Evolutionary conservation across 768 basidiomycete genomes (phyloP), one percentile per base, ranked within the genome.

Genomic region (Tulasnella sp.): DNA sequence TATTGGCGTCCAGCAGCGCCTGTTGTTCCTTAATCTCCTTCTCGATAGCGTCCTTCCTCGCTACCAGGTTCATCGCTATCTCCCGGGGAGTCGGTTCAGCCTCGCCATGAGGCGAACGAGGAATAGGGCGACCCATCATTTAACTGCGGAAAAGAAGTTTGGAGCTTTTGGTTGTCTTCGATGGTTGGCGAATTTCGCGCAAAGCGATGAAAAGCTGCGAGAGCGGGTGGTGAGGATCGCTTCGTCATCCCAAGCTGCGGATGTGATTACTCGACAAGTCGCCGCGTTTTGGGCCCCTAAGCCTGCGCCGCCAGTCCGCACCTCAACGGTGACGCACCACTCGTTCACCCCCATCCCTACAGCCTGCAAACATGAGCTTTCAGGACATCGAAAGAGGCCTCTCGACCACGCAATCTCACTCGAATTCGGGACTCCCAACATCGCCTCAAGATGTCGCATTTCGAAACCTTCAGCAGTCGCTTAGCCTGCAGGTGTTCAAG

Each of bases 401-500:
- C 37, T 32, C 55, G 26, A 69, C 13, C 1, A 39, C 57, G n/a
- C 76, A n/a, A 37, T 23, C 46, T 20, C 39, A 37, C 70, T 29
- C 57, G 76, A 71, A 23, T 40, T 5, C 57, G 67, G 71, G 51
- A 48, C 73, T 67, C n/a, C 84, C 87, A 79, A 86, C 86, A 79
- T 84, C 85, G 26, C 85, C 82, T 57, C 91, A 93, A 82, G 94
- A 96, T 84, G 88, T 89, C 9, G 87, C 91, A 4, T 98, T 97
- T 84, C 85, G 88, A 13, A 87, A 86, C 42, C 86, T 96, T 20
- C 95, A 95, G 82, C 90, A 89, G 3, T 93, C 93, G 18, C 84
- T 95, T 79, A 92, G 92, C 0, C 88, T 99, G 7, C 96, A 99
- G 84, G 94, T 97, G 78, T 98, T 99, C 91, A 99, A 99, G 89